Percentiles rank a stretch among this genome's conserved stretches.
Conservation (phyloP, 148 eudicot species). For the Beta vulgaris region DNA sequence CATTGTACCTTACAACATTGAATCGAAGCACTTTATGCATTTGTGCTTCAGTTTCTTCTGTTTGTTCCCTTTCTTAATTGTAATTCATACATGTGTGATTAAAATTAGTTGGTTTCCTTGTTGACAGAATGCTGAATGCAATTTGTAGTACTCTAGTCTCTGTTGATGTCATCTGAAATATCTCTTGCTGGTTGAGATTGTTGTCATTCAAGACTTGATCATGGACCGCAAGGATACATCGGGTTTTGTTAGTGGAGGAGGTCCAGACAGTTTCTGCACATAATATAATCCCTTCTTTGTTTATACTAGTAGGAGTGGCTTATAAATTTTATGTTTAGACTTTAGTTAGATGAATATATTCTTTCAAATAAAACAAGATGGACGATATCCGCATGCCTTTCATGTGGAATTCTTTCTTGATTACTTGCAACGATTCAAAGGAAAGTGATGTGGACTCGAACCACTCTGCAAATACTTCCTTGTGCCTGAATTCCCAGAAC, state of each 20-base stretch:
- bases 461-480: constrained; percentile 19
- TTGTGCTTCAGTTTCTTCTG: not conserved
- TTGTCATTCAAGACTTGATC: not conserved
- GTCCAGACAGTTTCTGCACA: not conserved
- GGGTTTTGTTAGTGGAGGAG: constrained; percentile 74
- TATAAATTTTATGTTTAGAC: not conserved
- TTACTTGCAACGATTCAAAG: constrained; percentile 4
- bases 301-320: constrained; percentile 27
- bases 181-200: constrained; percentile 16
- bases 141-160: not conserved
- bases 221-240: constrained; percentile 83
- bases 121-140: constrained; percentile 31
- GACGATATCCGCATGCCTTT: constrained; percentile 13
- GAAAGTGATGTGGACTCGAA: constrained; percentile 24
- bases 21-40: not conserved
- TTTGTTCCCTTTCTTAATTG: not conserved
- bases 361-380: constrained; percentile 20
- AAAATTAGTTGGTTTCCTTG: not conserved
- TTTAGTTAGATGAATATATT: constrained; percentile 23
- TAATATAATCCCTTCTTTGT: constrained; percentile 15
- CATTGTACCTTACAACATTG: not conserved
- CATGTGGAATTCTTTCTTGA: constrained; percentile 13
- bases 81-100: not conserved
- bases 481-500: constrained; percentile 21
- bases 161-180: constrained; percentile 2